A percentile compares a stretch with the other conserved stretches of the same genome.
Conservation (phyloP, 371 early-diverging fungal genomes). For the Nematocida sp. region DNA sequence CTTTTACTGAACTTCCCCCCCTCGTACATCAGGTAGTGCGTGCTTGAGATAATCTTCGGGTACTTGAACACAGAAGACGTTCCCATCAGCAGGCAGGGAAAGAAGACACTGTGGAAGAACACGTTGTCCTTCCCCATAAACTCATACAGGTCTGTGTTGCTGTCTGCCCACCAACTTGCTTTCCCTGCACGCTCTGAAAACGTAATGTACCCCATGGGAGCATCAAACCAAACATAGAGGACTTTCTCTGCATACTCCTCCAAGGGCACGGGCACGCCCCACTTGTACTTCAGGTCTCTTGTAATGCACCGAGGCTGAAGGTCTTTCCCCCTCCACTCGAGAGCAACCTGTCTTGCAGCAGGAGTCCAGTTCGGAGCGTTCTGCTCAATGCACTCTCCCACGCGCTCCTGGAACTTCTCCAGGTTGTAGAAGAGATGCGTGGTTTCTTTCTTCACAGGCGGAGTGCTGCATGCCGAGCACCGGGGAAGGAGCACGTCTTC, state of each 20-base stretch:
- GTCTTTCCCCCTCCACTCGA: conserved; percentile 90
- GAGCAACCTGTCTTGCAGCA: conserved; percentile 81
- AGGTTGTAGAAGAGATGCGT: conserved; percentile 86
- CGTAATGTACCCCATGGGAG: conserved; percentile 76
- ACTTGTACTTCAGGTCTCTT: conserved; percentile 79
- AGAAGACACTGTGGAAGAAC: conserved; percentile 96
- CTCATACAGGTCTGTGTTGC: conserved; percentile 73
- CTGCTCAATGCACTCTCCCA: conserved; percentile 68
- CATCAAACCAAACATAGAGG: conserved; percentile 99
- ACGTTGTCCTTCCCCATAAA: conserved; percentile 99
- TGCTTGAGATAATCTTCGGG: conserved; percentile 77
- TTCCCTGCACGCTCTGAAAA: conserved; percentile 50
- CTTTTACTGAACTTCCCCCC: conserved; percentile 93
- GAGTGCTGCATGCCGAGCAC: conserved; percentile 80
- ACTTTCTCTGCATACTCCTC: conserved; percentile 77
- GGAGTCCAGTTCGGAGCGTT: conserved; percentile 74
- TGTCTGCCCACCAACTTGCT: conserved; percentile 17
- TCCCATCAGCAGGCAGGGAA: conserved; percentile 82
- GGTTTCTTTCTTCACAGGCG: conserved; percentile 69
- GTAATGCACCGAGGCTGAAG: conserved; percentile 91
- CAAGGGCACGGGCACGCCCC: conserved; percentile 96
- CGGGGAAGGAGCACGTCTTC: conserved; percentile 82
- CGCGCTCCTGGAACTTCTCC: conserved; percentile 69
- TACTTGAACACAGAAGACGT: conserved; percentile 65
- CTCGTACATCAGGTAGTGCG: conserved; percentile 97